Percentiles rank a stretch among this genome's conserved stretches.
These are phyloP conservation scores for Emergomyces pasteurianus DNA, from an alignment of 2,329 filamentous ascomycete genomes.

Conservation along the genomic window DNA sequence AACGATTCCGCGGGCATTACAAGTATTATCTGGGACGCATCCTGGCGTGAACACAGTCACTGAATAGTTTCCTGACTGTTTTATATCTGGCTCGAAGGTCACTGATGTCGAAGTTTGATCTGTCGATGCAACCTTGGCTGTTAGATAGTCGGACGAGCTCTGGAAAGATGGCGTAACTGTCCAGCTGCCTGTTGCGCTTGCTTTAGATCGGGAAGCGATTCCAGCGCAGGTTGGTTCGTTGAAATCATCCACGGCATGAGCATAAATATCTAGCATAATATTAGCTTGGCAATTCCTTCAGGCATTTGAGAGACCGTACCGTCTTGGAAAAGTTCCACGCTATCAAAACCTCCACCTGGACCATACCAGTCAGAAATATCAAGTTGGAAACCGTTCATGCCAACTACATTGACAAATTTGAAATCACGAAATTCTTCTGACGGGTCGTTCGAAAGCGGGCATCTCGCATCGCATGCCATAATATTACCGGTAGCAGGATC, in stretches of 20 bases:
- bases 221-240: conserved; percentile 76
- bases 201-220: conserved; percentile 50
- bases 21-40: conserved; percentile 68
- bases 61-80: conserved; percentile 81
- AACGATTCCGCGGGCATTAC: conserved; percentile 63
- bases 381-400: conserved; percentile 77
- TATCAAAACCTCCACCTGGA: conserved; percentile 67
- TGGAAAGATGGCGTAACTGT: conserved; percentile 50
- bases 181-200: conserved; percentile 67
- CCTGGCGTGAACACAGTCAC: conserved; percentile 89
- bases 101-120: conserved; percentile 52
- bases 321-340: conserved; percentile 77
- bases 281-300: background rate
- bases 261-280: conserved; percentile 50
- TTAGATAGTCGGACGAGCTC: conserved; percentile 63
- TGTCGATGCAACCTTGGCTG: conserved; percentile 50
- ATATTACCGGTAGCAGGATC: conserved; percentile 60
- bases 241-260: conserved; percentile 75
- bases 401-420: conserved; percentile 72
- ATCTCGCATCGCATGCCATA: conserved; percentile 64
- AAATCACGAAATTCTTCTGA: conserved; percentile 72
- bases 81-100: conserved; percentile 71
- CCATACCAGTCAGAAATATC: conserved; percentile 86
- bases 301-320: conserved; percentile 26
- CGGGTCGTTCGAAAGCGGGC: conserved; percentile 65